Evolutionary conservation across 768 basidiomycete genomes (phyloP).

Genomic region (Agaricus subrufescens): DNA sequence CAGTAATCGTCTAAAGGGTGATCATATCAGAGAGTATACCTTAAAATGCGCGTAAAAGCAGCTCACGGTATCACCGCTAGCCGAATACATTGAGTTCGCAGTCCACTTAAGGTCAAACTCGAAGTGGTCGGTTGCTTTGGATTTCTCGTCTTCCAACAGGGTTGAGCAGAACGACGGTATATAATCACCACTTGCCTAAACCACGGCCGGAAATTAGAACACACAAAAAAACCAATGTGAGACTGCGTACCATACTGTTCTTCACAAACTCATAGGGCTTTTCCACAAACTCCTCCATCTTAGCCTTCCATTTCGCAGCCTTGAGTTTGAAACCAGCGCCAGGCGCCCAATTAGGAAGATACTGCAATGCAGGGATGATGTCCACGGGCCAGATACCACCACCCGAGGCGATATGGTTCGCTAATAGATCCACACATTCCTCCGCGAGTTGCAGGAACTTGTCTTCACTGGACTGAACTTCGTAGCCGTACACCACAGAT

Average conservation of each 20-base stretch:
- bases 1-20: slow-evolving; percentile 44
- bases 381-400: slow-evolving; percentile 50
- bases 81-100: slow-evolving; percentile 79
- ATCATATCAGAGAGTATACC: slow-evolving; percentile 1
- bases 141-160: slow-evolving; percentile 46
- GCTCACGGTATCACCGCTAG: slow-evolving; percentile 61
- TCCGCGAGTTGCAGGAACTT: slow-evolving; percentile 35
- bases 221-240: not conserved
- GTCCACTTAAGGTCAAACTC: slow-evolving; percentile 76
- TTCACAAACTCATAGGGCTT: slow-evolving; percentile 57
- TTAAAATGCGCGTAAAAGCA: not conserved
- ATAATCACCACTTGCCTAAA: slow-evolving; percentile 36
- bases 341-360: slow-evolving; percentile 63
- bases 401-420: slow-evolving; percentile 35
- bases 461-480: slow-evolving; percentile 31
- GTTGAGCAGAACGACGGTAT: slow-evolving; percentile 43
- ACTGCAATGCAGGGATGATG: slow-evolving; percentile 42
- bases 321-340: slow-evolving; percentile 63
- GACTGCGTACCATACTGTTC: slow-evolving; percentile 45
- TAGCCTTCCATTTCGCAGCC: slow-evolving; percentile 55
- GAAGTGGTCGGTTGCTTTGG: slow-evolving; percentile 32
- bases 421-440: slow-evolving; percentile 36
- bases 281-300: slow-evolving; percentile 62
- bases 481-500: slow-evolving; percentile 61
- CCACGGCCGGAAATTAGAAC: slow-evolving; percentile 4